These are phyloP conservation scores for Tylopilus sp. DNA, from an alignment of 768 basidiomycete genomes.

Conservation along the genomic window DNA sequence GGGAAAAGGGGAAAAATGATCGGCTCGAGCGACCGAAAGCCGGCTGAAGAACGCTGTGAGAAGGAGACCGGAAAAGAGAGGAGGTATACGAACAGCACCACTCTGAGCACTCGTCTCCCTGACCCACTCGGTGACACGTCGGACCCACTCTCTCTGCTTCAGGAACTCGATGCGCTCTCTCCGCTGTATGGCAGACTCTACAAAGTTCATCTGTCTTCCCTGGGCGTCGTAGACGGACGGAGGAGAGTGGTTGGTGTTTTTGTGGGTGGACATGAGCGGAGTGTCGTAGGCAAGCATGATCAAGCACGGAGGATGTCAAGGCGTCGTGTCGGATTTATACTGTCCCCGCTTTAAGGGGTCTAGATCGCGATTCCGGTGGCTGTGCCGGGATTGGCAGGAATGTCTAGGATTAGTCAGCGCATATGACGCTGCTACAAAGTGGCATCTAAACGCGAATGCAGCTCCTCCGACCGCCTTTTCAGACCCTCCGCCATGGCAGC, in stretches of 20 bases:
- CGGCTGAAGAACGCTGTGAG: slow-evolving; percentile 11
- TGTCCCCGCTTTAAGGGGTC: slow-evolving; percentile 11
- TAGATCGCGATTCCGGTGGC: slow-evolving; percentile 24
- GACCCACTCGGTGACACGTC: slow-evolving; percentile 38
- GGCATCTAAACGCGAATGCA: background rate
- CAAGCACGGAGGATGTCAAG: slow-evolving; percentile 2
- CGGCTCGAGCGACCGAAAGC: slow-evolving; percentile 16
- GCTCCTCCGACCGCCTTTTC: slow-evolving; percentile 48
- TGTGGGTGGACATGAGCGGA: slow-evolving; percentile 10
- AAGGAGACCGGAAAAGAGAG: background rate
- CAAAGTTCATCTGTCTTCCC: slow-evolving; percentile 43
- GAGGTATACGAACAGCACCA: slow-evolving; percentile 13
- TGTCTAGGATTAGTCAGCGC: slow-evolving; percentile 24
- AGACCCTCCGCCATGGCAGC: slow-evolving; percentile 54
- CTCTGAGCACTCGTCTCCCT: slow-evolving; percentile 30
- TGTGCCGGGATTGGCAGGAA: slow-evolving; percentile 20
- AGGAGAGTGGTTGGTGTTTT: slow-evolving; percentile 21
- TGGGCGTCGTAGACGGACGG: slow-evolving; percentile 37
- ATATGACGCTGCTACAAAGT: background rate
- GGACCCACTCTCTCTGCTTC: slow-evolving; percentile 43
- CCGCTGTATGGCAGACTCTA: slow-evolving; percentile 46
- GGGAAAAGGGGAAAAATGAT: slow-evolving; percentile 8
- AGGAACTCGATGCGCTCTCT: slow-evolving; percentile 52
- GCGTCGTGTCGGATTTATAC: slow-evolving; percentile 19
- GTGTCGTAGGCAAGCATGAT: slow-evolving; percentile 21